Evolutionary conservation across 768 basidiomycete species (phyloP), one percentile per base, ranked within the genome.

Genomic region (Trametes cinnabarina): DNA sequence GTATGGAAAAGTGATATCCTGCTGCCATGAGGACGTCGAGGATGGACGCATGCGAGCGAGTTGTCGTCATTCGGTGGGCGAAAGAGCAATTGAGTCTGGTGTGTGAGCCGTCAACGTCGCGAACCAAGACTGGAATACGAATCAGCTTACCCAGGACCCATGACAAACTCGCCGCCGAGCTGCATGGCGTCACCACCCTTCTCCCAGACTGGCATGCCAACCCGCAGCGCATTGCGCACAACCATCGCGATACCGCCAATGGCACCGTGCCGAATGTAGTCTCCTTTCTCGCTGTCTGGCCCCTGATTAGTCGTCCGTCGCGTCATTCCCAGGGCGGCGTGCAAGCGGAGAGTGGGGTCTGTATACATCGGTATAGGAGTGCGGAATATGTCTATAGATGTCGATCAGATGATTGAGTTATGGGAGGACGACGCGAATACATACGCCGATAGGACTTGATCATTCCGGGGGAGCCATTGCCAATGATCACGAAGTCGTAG

Each of bases 121-220:
- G n/a, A 22, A 32, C n/a, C 23, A 19, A 6, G 19, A 39, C 12
- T 25, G 5, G 22, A 14, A 26, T 40, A 39, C 9, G 2, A 20
- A 20, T 19, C 14, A 15, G 11, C 78, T 61, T 60, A 84, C 82
- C 82, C 84, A 9, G 84, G 83, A 14, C 82, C 83, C 15, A 90
- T 76, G 23, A 90, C 80, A 67, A 96, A 95, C 74, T 98, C 95
- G 22, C 94, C 95, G 10, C 94, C 94, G 19, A 96, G 77, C 71
- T 95, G 92, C 40, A 79, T 72, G 41, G 85, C 70, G 65, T 93
- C 86, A 0, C 92, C 92, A 3, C 86, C 88, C 58, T 82, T 83
- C 74, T 87, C 87, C 84, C 88, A 90, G 14, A 92, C 76, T 0
- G 91, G 90, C 86, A 95, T 88, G 23, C 86, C 83, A 25, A 84